Conservation (phyloP, 257 asterid species). For the Euphrasia confusa region DNA sequence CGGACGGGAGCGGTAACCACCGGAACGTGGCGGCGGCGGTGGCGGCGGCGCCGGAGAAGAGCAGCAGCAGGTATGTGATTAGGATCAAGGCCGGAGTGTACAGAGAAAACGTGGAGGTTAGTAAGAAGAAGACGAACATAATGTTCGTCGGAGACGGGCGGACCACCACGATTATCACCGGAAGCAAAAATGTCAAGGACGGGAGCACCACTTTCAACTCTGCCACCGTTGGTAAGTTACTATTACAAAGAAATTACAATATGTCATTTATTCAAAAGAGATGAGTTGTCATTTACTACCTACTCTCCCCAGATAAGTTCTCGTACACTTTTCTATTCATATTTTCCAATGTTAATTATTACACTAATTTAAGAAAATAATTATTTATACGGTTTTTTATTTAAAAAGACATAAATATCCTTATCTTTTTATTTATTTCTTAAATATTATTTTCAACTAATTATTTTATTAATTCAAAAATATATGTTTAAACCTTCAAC, state of each 20-base stretch:
- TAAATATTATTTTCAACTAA: no score
- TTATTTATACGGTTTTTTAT: no score
- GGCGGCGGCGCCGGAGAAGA: constrained; percentile 70
- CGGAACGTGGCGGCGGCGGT: constrained; percentile 72
- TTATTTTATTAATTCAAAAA: no score
- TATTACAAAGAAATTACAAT: neutral
- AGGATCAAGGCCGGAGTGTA: constrained; percentile 74
- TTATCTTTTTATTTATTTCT: no score
- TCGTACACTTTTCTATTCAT: no score
- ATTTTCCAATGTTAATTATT: no score
- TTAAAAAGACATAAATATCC: no score
- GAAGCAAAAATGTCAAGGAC: constrained; percentile 48
- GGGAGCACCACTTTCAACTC: constrained; percentile 83
- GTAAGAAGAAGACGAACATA: constrained; percentile 50
- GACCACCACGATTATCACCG: constrained; percentile 68
- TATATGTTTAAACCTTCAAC: no score
- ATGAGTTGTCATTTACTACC: no score
- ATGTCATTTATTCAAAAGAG: no score
- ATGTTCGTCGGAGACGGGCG: constrained; percentile 89
- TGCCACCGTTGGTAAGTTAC: constrained; percentile 75
- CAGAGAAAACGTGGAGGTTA: constrained; percentile 71
- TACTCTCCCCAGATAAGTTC: no score
- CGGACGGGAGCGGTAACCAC: constrained; percentile 76
- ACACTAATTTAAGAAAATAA: no score
- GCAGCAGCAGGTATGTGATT: constrained; percentile 52